Conservation (phyloP, 2,329 filamentous ascomycete species). For the Xylaria sp. region DNA sequence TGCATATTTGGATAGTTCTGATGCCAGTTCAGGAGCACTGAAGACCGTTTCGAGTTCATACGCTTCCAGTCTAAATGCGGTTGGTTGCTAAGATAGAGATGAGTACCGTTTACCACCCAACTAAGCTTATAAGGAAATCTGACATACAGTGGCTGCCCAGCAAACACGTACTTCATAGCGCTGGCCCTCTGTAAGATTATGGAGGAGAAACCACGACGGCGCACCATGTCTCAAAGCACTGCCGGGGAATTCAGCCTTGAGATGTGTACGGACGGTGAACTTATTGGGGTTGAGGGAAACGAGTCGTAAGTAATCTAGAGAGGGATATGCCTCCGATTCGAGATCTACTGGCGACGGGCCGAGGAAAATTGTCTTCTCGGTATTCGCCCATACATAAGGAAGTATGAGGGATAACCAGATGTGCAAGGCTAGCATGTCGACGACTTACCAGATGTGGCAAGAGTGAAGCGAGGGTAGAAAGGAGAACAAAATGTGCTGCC, state of each 20-base stretch:
- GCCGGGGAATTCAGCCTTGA: constrained; percentile 76
- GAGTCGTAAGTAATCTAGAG: constrained; percentile 70
- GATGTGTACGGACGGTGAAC: constrained; percentile 67
- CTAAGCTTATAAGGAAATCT: constrained; percentile 31
- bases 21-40: constrained; percentile 68
- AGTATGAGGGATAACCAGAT: constrained; percentile 33
- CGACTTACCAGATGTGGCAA: constrained; percentile 16
- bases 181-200: constrained; percentile 73
- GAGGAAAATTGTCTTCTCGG: constrained; percentile 90
- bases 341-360: constrained; percentile 70
- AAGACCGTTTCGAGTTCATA: constrained; percentile 71
- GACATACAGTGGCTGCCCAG: constrained; percentile 88
- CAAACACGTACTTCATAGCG: constrained; percentile 93
- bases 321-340: constrained; percentile 62
- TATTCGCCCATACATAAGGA: constrained; percentile 69
- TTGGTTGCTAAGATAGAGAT: constrained; percentile 76
- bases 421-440: constrained; percentile 39
- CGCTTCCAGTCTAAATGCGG: constrained; percentile 76
- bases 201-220: constrained; percentile 82
- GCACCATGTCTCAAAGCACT: constrained; percentile 62
- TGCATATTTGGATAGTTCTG: constrained; percentile 72
- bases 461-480: constrained; percentile 13
- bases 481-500: constrained; percentile 22
- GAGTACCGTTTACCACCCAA: constrained; percentile 27
- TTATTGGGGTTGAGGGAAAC: constrained; percentile 69